Base-by-base conservation (phyloP, 75 land plant species). In the Pinus albicaulis region DNA sequence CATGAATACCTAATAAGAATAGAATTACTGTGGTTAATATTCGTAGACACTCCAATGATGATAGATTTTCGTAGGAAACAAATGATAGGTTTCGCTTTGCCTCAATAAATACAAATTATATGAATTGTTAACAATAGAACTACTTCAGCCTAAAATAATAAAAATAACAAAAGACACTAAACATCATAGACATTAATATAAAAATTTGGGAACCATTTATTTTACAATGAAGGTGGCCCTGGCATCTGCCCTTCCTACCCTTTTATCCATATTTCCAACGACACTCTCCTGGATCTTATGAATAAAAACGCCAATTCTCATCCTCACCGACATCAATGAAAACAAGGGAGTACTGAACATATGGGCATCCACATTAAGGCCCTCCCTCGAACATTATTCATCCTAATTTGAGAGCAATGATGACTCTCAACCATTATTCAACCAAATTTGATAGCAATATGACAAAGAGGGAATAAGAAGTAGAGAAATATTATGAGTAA, bases 181-280 rank as follows among this genome's bases (percentile, higher is more conserved):
- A n/a, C n/a, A 61, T 91, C 91, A 63, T 86, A 83, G 53, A 86
- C 84, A 76, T 89, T 91, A n/a, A 91, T 85, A 61, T 91, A 91
- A 15, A 91, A 56, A 75, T 91, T 81, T 15, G 93, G 93, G 19
- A 79, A 76, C 89, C 89, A 91, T 74, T 82, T 78, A n/a, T 79
- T 82, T 68, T 15, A 74, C 68, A 56, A 52, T 28, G 57, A 48
- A 73, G 3, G 57, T 56, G 3, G 25, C 57, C 0, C 1, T 8
- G 20, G 31, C n/a, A 28, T 60, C 25, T n/a, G 53, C 76, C 82
- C 15, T 34, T 36, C 34, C 36, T 79, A 6, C 48, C 48, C 60
- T 22, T n/a, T n/a, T 68, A 36, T 16, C 23, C 34, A 13, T 56
- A 77, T 7, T 31, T 62, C 57, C 12, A 41, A 23, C 48, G 6